Base-by-base conservation (phyloP, 129 eudicot genomes). In the Rutidosis leptorrhynchoides region DNA sequence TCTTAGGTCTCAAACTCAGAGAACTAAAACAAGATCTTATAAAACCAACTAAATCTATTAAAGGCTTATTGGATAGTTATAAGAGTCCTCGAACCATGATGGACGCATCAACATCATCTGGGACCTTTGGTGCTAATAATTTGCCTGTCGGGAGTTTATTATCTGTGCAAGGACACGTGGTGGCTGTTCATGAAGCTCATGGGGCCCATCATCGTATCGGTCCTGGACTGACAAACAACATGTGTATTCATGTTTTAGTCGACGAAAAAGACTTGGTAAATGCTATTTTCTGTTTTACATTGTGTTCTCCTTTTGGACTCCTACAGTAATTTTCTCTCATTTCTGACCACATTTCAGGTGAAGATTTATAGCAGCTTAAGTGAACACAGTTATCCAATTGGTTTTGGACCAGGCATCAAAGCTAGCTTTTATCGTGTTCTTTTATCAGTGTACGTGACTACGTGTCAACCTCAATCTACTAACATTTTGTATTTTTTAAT, bases 391-490 rank as follows among this genome's bases (percentile, higher is more conserved):
- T 81, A 54, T 68, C 98, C 98, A 53, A 55, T 72, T 53, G 98
- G 95, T 49, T 77, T 93, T 54, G 96, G 87, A 76, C 80, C 70
- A 59, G 95, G 90, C 30, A 69, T 87, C 26, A 61, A 71, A 66
- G 98, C 88, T 27, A 83, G 70, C 45, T 93, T 93, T 76, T 78
- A 83, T 63, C 83, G 96, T 59, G 60, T 89, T 63, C 95, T 88
- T 67, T 74, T 71, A 60, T 72, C 77, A 42, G 55, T 67, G 98
- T 91, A 79, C 56, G 93, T 22, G n/a, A 58, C 7, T 91, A 79
- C 56, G 93, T 22, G n/a, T 63, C 7, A 26, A 64, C 75, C 43
- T 64, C 17, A 42, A 24, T 21, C 35, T 49, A 51, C 26, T 11
- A 57, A 21, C 32, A 29, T 28, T 58, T 30, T 35, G 3, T 19